A percentile compares a stretch with the other conserved stretches of the same genome.
phyloP scores from a whole-genome alignment of 139 green algal genomes.

The Volvox reticuliferus region DNA sequence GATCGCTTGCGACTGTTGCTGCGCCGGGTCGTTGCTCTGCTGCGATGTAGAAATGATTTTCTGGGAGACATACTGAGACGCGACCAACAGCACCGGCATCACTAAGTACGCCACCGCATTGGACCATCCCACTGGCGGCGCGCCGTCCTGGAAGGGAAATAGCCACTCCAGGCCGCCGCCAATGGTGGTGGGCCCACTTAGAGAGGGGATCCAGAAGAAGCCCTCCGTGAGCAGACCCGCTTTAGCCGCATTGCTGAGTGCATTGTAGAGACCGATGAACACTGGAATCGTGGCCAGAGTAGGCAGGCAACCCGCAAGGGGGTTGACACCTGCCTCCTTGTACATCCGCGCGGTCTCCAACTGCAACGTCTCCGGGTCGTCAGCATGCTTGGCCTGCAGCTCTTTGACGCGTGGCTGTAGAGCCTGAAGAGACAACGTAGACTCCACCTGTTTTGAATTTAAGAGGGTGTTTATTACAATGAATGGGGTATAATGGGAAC shows the following conservation, averaged over 20 bases:
- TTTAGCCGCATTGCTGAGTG: conserved; percentile 65
- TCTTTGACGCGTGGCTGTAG: conserved; percentile 95
- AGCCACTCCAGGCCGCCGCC: conserved; percentile 83
- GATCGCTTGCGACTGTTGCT: conserved; percentile 87
- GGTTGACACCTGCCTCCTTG: conserved; percentile 93
- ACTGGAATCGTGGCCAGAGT: conserved; percentile 93
- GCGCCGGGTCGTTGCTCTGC: conserved; percentile 70
- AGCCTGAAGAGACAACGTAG: conserved; percentile 91
- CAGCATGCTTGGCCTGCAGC: conserved; percentile 92
- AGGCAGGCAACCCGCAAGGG: conserved; percentile 90
- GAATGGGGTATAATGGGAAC: neutral
- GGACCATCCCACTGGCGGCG: conserved; percentile 94
- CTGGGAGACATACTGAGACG: conserved; percentile 83
- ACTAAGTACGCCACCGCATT: conserved; percentile 88
- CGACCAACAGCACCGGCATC: conserved; percentile 92
- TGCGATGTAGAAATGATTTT: conserved; percentile 78
- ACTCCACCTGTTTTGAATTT: conserved; percentile 83
- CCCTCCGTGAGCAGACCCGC: conserved; percentile 73
- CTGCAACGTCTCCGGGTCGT: conserved; percentile 88
- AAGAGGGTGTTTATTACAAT: neutral
- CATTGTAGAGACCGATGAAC: conserved; percentile 92
- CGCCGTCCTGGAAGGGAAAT: conserved; percentile 90
- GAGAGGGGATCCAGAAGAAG: conserved; percentile 94
- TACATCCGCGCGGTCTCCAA: conserved; percentile 96
- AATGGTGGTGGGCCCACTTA: conserved; percentile 79